These are phyloP conservation scores for Linderina pennispora DNA, from an alignment of 192 early-diverging fungal species.

Conservation along the genomic window DNA sequence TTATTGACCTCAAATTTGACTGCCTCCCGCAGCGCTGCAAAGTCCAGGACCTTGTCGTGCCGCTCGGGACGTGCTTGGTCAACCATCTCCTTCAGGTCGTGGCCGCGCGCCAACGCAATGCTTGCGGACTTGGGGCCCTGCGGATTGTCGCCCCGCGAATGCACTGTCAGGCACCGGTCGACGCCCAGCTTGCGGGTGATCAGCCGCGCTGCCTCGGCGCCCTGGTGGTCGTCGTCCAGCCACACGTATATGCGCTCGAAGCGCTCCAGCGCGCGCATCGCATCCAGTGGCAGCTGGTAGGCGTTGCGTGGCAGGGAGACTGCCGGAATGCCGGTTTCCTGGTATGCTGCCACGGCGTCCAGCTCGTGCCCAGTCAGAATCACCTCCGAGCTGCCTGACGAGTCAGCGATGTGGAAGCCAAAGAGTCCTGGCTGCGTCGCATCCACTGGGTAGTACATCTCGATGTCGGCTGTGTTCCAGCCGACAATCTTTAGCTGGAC, in stretches of 20 bases:
- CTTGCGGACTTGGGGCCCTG: conserved; percentile 51
- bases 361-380: conserved; percentile 59
- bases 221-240: conserved; percentile 63
- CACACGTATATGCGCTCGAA: conserved; percentile 62
- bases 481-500: conserved; percentile 51
- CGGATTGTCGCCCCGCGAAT: conserved; percentile 29
- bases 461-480: conserved; percentile 32
- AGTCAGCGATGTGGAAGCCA: conserved; percentile 52
- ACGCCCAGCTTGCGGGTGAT: conserved; percentile 60
- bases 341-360: conserved; percentile 61
- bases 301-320: conserved; percentile 50
- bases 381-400: conserved; percentile 34
- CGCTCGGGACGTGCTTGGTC: conserved; percentile 42
- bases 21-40: conserved; percentile 54
- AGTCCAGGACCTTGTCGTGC: conserved; percentile 63
- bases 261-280: conserved; percentile 55
- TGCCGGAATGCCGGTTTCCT: conserved; percentile 56
- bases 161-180: conserved; percentile 55
- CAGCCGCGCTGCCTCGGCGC: conserved; percentile 51
- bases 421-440: conserved; percentile 51
- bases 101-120: conserved; percentile 43
- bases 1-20: conserved; percentile 58
- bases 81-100: conserved; percentile 41
- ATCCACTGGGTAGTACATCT: conserved; percentile 51
- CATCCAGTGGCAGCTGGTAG: conserved; percentile 54